Evolutionary conservation across 108 stramenopile species (phyloP).

Genomic region (Nannochloropsis gaditana): DNA sequence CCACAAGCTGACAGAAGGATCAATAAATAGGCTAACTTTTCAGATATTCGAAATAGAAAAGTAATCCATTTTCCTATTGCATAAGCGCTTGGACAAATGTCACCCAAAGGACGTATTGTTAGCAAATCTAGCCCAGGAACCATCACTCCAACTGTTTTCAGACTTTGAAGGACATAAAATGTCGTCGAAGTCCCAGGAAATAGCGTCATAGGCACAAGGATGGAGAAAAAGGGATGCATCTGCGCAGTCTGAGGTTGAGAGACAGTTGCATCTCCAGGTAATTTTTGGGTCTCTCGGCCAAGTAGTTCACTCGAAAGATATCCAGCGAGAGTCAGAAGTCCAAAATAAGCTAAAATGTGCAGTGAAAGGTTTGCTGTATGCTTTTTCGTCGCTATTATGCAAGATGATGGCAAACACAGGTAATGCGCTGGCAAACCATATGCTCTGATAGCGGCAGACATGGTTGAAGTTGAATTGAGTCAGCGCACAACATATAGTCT

Average conservation of each 20-base stretch:
- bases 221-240: neutral
- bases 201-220: neutral
- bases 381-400: neutral
- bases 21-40: no score
- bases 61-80: neutral
- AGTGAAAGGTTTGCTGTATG: neutral
- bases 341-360: neutral
- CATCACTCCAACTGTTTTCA: neutral
- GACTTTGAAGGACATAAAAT: neutral
- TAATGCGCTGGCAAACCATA: no score
- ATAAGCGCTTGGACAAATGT: neutral
- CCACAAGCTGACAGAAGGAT: no score
- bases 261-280: neutral
- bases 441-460: no score
- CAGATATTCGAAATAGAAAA: no score
- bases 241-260: neutral
- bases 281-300: neutral
- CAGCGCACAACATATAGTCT: no score
- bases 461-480: no score
- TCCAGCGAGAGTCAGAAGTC: constrained; percentile 1
- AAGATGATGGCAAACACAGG: neutral
- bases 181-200: neutral
- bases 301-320: neutral
- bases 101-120: neutral
- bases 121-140: neutral